These are phyloP conservation scores for Intubia oerlemansii DNA, from an alignment of 2,329 filamentous ascomycete species.

Conservation along the genomic window DNA sequence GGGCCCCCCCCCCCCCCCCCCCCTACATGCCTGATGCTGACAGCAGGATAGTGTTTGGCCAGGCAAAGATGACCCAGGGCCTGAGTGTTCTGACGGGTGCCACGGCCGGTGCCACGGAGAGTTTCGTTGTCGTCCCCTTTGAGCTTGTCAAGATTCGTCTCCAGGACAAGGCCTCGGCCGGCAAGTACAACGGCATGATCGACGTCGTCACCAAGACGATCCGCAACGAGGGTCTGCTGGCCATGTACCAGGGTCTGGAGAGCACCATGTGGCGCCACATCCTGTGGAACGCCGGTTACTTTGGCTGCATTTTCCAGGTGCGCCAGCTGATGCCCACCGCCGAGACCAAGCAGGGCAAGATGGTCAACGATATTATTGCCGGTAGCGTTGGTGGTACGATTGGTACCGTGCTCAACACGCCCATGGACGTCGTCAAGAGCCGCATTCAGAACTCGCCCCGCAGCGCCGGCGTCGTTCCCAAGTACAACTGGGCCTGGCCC, in stretches of 20 bases:
- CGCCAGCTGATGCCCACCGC: constrained; percentile 62
- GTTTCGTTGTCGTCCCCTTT: constrained; percentile 88
- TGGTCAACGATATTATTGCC: constrained; percentile 71
- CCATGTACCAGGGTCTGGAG: constrained; percentile 92
- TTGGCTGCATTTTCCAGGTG: constrained; percentile 97
- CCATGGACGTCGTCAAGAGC: constrained; percentile 89
- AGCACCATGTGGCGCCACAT: constrained; percentile 86
- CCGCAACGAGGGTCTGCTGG: constrained; percentile 34
- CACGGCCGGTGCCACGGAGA: constrained; percentile 82
- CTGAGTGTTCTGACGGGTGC: constrained; percentile 87
- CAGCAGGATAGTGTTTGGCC: constrained; percentile 49
- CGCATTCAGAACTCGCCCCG: constrained; percentile 88
- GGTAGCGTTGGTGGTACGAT: constrained; percentile 69
- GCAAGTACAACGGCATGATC: constrained; percentile 66
- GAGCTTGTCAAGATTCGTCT: constrained; percentile 97
- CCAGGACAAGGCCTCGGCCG: constrained; percentile 82
- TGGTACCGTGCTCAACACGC: constrained; percentile 85
- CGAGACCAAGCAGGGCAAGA: constrained; percentile 61
- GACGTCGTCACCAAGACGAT: constrained; percentile 56
- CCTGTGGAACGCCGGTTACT: constrained; percentile 85
- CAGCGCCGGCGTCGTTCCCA: constrained; percentile 58
- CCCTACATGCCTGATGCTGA: not conserved
- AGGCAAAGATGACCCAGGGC: constrained; percentile 72
- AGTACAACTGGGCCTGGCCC: constrained; percentile 98
- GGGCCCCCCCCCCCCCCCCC: no score